Conservation (phyloP, 2,329 filamentous ascomycete genomes). For the Paraphaeosphaeria minitans region DNA sequence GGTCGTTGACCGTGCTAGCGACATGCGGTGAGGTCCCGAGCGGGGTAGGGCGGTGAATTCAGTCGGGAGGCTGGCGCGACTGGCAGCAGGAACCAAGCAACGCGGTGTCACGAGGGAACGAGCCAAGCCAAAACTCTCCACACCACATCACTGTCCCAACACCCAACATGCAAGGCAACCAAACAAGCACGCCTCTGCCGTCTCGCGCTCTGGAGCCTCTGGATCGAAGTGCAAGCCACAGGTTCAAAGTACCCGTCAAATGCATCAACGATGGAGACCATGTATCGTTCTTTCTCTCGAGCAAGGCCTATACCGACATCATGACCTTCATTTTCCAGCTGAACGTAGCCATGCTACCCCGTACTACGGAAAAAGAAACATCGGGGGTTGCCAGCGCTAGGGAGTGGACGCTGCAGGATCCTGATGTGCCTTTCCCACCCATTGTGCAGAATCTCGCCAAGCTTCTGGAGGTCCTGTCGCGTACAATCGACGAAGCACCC, state of each 20-base stretch:
- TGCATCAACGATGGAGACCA: slow-evolving; percentile 84
- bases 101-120: slow-evolving; percentile 11
- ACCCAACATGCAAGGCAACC: slow-evolving; percentile 24
- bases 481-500: slow-evolving; percentile 76
- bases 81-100: not conserved
- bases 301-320: slow-evolving; percentile 84
- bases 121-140: slow-evolving; percentile 7
- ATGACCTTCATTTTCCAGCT: slow-evolving; percentile 87
- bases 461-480: slow-evolving; percentile 68
- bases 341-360: slow-evolving; percentile 82
- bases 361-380: slow-evolving; percentile 52
- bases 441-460: slow-evolving; percentile 68
- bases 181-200: slow-evolving; percentile 17
- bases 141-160: slow-evolving; percentile 9
- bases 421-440: slow-evolving; percentile 55
- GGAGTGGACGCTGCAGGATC: slow-evolving; percentile 57
- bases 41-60: slow-evolving; percentile 8
- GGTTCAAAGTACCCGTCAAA: slow-evolving; percentile 74
- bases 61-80: slow-evolving; percentile 19
- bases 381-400: slow-evolving; percentile 50
- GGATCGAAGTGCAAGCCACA: slow-evolving; percentile 25
- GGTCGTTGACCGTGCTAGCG: not conserved
- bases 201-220: slow-evolving; percentile 31
- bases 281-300: slow-evolving; percentile 78
- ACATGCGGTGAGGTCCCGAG: not conserved